Conservation (phyloP, 495 filamentous ascomycete genomes). For the Penicillium samsonianum region DNA sequence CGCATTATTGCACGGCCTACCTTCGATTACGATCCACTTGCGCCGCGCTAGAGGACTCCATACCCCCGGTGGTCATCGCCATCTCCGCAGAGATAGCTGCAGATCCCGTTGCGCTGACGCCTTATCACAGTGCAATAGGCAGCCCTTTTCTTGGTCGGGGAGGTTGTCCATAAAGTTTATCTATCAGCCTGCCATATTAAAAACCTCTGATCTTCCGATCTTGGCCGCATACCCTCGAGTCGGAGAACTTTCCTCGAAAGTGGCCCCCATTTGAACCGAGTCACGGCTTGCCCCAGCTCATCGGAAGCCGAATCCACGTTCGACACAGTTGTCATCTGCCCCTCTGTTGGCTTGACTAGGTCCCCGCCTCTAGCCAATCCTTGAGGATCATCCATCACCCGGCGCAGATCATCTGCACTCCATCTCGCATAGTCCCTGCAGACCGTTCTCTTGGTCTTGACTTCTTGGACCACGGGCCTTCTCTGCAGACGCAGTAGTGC, state of each 20-base stretch:
- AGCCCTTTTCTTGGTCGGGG: conserved; percentile 5
- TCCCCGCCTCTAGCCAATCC: conserved; percentile 34
- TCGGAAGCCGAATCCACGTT: conserved; percentile 36
- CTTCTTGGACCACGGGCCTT: conserved; percentile 27
- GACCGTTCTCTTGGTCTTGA: conserved; percentile 32
- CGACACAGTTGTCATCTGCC: conserved; percentile 43
- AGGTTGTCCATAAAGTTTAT: background rate
- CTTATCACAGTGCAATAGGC: conserved; percentile 13
- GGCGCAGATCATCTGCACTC: conserved; percentile 60
- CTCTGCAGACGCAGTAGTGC: conserved; percentile 28
- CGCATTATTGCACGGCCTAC: conserved; percentile 22
- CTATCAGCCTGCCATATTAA: background rate
- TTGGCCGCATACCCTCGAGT: background rate
- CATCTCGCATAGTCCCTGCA: conserved; percentile 53
- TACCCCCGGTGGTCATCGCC: conserved; percentile 2
- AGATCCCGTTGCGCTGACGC: conserved; percentile 13
- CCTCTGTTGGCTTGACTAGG: conserved; percentile 30
- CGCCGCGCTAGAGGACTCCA: conserved; percentile 15
- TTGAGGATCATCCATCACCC: conserved; percentile 23
- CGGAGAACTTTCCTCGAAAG: conserved; percentile 17
- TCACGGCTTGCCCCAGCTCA: conserved; percentile 27
- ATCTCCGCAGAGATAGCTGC: conserved; percentile 14
- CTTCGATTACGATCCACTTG: conserved; percentile 14
- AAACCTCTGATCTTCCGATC: background rate
- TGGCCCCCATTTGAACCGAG: conserved; percentile 12